Evolutionary conservation across 352 stramenopile genomes (phyloP).

Genomic region (Pythium volutum): DNA sequence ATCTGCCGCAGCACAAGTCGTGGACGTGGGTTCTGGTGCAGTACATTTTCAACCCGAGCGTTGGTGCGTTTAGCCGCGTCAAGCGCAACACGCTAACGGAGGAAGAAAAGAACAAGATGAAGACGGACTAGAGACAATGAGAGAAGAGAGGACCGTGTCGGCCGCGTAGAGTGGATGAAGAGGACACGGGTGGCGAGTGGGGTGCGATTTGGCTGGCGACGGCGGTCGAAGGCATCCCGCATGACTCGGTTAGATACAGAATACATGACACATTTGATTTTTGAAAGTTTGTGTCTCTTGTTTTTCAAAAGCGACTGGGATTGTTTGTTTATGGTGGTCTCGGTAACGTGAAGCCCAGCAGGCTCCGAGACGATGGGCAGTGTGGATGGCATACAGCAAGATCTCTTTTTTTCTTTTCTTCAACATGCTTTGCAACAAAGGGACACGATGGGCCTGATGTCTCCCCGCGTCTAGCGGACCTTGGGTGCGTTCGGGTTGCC

Average conservation of each 20-base stretch:
- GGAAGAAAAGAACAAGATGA: conserved; percentile 68
- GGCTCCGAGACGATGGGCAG: background rate
- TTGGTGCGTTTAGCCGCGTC: conserved; percentile 91
- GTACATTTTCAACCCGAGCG: conserved; percentile 92
- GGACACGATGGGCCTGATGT: background rate
- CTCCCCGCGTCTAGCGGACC: conserved; percentile 26
- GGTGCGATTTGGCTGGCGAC: background rate
- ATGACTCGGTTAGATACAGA: too few relatives aligned
- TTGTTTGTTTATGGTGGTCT: background rate
- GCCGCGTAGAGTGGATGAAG: too few relatives aligned
- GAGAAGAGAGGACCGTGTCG: too few relatives aligned
- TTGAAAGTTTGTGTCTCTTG: too few relatives aligned
- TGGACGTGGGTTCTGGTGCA: conserved; percentile 93
- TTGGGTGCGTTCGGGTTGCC: conserved; percentile 75
- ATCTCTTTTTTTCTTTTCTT: background rate
- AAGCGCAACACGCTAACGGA: conserved; percentile 74
- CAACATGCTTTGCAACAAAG: background rate
- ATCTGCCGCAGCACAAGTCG: conserved; percentile 90
- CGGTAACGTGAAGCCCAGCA: background rate
- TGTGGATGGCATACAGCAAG: background rate
- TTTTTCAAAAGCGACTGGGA: too few relatives aligned
- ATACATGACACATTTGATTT: too few relatives aligned
- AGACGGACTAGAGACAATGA: conserved; percentile 43
- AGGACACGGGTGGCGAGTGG: too few relatives aligned
- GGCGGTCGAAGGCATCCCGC: too few relatives aligned